Conservation (phyloP, 768 basidiomycete species). For the Tubosaeta sp. region DNA sequence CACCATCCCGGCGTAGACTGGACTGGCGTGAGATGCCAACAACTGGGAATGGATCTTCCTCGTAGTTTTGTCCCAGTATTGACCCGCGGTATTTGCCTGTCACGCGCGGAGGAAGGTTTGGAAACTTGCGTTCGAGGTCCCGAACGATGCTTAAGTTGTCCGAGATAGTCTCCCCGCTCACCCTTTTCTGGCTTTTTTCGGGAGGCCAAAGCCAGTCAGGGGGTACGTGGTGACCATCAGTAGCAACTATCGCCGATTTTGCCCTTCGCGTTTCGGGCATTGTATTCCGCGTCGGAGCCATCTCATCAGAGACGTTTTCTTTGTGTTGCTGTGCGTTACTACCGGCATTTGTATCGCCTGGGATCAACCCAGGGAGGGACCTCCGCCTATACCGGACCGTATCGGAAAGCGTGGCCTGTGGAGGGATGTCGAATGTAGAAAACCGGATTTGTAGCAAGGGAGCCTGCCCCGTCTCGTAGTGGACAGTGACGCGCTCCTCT, state of each 20-base stretch:
- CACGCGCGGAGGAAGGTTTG: constrained; percentile 40
- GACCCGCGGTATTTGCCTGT: constrained; percentile 26
- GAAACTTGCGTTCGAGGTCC: constrained; percentile 52
- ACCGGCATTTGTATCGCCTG: neutral
- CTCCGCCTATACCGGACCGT: constrained; percentile 12
- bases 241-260: constrained; percentile 8
- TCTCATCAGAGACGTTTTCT: constrained; percentile 9
- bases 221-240: neutral
- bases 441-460: constrained; percentile 55
- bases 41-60: constrained; percentile 20
- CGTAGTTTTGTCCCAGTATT: constrained; percentile 20
- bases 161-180: constrained; percentile 30
- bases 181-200: constrained; percentile 7
- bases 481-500: constrained; percentile 49
- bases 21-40: constrained; percentile 24
- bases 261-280: constrained; percentile 8
- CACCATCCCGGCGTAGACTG: constrained; percentile 11
- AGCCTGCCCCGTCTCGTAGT: constrained; percentile 38
- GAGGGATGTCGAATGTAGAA: constrained; percentile 45
- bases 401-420: constrained; percentile 13
- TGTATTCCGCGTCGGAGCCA: constrained; percentile 1
- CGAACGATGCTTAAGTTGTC: constrained; percentile 43
- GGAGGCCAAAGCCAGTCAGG: constrained; percentile 15
- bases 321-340: neutral
- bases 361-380: constrained; percentile 11